These are phyloP conservation scores for Kregervanrija pseudodelftensis DNA, from an alignment of 805 yeast genomes.

Conservation along the genomic window DNA sequence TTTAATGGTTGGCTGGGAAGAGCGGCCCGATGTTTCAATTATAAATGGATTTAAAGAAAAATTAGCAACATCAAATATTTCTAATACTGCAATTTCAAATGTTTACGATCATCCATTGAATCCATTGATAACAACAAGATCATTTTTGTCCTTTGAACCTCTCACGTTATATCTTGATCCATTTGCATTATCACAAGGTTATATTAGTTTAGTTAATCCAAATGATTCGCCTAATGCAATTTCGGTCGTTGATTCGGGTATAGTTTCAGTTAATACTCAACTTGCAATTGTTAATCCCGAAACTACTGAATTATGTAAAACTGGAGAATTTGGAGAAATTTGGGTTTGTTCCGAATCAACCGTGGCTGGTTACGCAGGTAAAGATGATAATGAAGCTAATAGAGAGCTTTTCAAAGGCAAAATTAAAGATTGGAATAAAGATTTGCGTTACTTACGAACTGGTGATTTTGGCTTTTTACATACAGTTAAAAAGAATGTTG, in stretches of 20 bases:
- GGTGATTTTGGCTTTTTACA: conserved; percentile 94
- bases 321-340: conserved; percentile 94
- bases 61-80: conserved; percentile 58
- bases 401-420: conserved; percentile 50
- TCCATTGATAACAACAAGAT: conserved; percentile 77
- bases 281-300: conserved; percentile 95
- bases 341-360: conserved; percentile 94
- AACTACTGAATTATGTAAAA: conserved; percentile 66
- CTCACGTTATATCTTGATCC: conserved; percentile 84
- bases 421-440: conserved; percentile 57
- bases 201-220: conserved; percentile 71
- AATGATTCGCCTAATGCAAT: conserved; percentile 61
- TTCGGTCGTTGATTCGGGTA: conserved; percentile 87
- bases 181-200: conserved; percentile 82
- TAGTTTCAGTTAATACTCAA: conserved; percentile 92
- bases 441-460: conserved; percentile 67
- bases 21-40: conserved; percentile 62
- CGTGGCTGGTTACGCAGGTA: conserved; percentile 50
- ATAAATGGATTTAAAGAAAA: conserved; percentile 51
- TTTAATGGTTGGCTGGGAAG: conserved; percentile 67
- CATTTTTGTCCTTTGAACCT: conserved; percentile 84
- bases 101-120: conserved; percentile 75
- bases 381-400: conserved; percentile 28
- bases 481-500: conserved; percentile 42
- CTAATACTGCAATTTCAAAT: conserved; percentile 63